Evolutionary conservation across 73 alveolate species (phyloP).

Genomic region (Durusdinium trenchii): DNA sequence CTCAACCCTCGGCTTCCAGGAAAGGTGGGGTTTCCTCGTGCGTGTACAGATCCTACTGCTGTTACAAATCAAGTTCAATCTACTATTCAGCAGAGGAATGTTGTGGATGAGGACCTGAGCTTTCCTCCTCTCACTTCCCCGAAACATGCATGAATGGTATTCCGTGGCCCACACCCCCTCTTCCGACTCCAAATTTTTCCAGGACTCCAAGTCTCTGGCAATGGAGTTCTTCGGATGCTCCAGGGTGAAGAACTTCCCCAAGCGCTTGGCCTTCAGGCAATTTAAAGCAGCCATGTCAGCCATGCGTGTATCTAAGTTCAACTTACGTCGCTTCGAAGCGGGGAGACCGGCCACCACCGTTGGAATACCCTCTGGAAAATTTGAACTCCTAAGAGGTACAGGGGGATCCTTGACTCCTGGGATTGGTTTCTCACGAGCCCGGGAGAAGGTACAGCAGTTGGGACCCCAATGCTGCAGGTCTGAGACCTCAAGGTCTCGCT

Average conservation of each 20-base stretch:
- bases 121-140: slow-evolving; percentile 17
- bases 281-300: not conserved
- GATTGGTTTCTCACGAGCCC: slow-evolving; percentile 47
- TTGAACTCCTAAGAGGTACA: not conserved
- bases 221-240: slow-evolving; percentile 43
- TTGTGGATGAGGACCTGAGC: not conserved
- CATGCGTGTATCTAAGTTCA: not conserved
- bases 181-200: not conserved
- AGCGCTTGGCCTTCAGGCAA: not conserved
- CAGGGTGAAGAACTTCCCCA: not conserved
- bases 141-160: slow-evolving; percentile 41
- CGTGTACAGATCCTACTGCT: not conserved
- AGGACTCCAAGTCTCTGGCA: not conserved
- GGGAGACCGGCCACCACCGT: not conserved
- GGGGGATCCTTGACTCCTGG: not conserved
- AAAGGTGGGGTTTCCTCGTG: not conserved
- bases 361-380: not conserved
- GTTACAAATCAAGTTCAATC: not conserved
- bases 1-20: slow-evolving; percentile 25
- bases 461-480: slow-evolving; percentile 14
- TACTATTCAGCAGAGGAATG: not conserved
- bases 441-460: not conserved
- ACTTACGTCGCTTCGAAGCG: not conserved
- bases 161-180: not conserved
- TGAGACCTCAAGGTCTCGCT: not conserved